Evolutionary conservation across 805 yeast species (phyloP), one percentile per base, ranked within the genome.

Genomic region (Maudiozyma bulderi): DNA sequence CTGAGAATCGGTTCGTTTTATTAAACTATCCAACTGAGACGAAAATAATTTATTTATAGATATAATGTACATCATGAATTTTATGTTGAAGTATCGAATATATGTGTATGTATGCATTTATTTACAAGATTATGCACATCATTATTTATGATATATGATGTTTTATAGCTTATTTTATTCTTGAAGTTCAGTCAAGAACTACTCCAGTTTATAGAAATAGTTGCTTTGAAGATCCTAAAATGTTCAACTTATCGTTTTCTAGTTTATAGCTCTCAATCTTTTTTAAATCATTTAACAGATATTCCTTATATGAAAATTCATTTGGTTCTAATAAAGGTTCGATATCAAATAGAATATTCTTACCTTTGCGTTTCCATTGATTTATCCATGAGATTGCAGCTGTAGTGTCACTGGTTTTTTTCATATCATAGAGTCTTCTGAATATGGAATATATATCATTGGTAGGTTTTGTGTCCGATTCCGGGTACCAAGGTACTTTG

Each of bases 321-420:
- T 47, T 44, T 14, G 48, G 13, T 33, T 42, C 45, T 45, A 61
- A 45, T 26, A 61, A 43, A 45, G 56, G 42, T 44, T 61, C 66
- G 5, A 57, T 54, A 49, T 61, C 66, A 47, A 59, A 54, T 26
- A 54, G 47, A 10, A 58, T 38, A 26, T 58, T 68, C 47, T 72
- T 73, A 0, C 87, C 86, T 51, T 74, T 79, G 26, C 53, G 48
- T 50, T 77, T 72, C 80, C 84, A 82, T 31, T 73, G 61, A 50
- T 78, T 78, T 2, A 82, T 66, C 81, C 89, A 78, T 53, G 75
- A 76, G 3, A 77, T 65, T 0, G 95, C 88, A 45, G 79, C 74
- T 1, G 84, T 85, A 20, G 67, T 61, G 48, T 81, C 82, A 59
- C 81, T 83, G 80, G 60, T 80, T 82, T 65, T 68, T 33, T 67